Evolutionary conservation across 352 stramenopile species (phyloP).

Genomic region (Hyphochytrium catenoides): DNA sequence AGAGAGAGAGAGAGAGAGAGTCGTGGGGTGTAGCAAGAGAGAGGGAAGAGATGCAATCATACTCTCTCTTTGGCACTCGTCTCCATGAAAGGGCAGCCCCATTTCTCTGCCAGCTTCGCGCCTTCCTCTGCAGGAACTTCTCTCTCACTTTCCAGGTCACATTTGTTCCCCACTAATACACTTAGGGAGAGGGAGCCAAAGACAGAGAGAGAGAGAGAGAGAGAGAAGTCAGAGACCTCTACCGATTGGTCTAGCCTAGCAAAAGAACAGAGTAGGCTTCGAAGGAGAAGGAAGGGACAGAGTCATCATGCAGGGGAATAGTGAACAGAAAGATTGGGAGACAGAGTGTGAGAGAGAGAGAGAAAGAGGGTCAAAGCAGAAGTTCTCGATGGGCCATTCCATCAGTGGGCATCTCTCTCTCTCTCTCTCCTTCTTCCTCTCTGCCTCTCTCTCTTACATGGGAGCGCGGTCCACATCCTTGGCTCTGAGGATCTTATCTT

Average conservation of each 20-base stretch:
- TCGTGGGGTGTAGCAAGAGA: constrained; percentile 1
- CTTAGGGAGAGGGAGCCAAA: no score
- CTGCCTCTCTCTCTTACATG: constrained; percentile 20
- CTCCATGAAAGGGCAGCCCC: constrained; percentile 62
- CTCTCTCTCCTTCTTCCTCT: no score
- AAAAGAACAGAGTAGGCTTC: background rate
- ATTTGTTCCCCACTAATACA: constrained; percentile 68
- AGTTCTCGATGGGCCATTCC: no score
- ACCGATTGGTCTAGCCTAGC: no score
- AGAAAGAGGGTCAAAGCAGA: no score
- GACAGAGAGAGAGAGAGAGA: no score
- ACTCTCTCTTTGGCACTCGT: constrained; percentile 63
- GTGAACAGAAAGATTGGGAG: no score
- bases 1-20: background rate
- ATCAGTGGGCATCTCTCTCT: no score
- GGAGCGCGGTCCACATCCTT: constrained; percentile 62
- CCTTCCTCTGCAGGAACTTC: constrained; percentile 36
- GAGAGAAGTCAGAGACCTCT: no score
- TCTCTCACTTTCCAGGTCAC: constrained; percentile 39
- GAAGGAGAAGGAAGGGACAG: background rate
- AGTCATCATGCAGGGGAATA: no score
- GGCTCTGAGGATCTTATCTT: constrained; percentile 65
- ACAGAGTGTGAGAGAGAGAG: no score
- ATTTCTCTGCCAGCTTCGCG: constrained; percentile 31
- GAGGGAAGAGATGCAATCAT: constrained; percentile 6